Evolutionary conservation across 179 eudicot species (phyloP).

Genomic region (Gypsophila paniculata): DNA sequence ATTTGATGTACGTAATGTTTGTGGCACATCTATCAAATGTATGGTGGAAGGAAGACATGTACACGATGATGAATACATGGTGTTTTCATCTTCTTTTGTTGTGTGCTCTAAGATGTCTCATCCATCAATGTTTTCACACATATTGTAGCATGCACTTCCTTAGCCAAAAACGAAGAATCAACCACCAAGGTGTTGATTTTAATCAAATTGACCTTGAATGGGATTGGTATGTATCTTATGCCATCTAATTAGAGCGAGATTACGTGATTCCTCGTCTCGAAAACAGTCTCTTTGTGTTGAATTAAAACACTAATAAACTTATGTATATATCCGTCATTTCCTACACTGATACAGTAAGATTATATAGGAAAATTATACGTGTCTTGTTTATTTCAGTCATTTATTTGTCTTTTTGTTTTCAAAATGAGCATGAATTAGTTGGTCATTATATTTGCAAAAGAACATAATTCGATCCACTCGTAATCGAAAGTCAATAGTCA

Average conservation of each 20-base stretch:
- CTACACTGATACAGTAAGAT: no score
- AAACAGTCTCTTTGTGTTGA: not conserved
- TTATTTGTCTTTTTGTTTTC: no score
- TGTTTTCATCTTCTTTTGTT: constrained; percentile 55
- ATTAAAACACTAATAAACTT: not conserved
- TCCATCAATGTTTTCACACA: constrained; percentile 48
- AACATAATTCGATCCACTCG: no score
- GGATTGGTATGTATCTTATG: constrained; percentile 53
- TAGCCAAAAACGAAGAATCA: constrained; percentile 45
- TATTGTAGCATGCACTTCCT: constrained; percentile 57
- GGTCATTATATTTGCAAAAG: no score
- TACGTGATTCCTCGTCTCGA: no score
- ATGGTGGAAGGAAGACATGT: constrained; percentile 42
- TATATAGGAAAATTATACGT: no score
- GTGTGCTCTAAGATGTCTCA: constrained; percentile 34
- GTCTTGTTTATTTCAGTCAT: no score
- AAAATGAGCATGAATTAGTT: no score
- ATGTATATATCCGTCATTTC: no score
- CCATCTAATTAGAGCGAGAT: not conserved
- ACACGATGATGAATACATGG: constrained; percentile 29
- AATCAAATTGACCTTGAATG: constrained; percentile 77
- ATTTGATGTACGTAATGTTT: constrained; percentile 58
- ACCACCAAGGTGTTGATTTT: constrained; percentile 49
- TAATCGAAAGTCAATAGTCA: no score
- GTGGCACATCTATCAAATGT: constrained; percentile 44